A percentile compares a stretch with the other conserved stretches of the same genome.
These are phyloP conservation scores for Pseudogymnoascus sp. DNA, from an alignment of 2,329 filamentous ascomycete species.

Conservation along the genomic window DNA sequence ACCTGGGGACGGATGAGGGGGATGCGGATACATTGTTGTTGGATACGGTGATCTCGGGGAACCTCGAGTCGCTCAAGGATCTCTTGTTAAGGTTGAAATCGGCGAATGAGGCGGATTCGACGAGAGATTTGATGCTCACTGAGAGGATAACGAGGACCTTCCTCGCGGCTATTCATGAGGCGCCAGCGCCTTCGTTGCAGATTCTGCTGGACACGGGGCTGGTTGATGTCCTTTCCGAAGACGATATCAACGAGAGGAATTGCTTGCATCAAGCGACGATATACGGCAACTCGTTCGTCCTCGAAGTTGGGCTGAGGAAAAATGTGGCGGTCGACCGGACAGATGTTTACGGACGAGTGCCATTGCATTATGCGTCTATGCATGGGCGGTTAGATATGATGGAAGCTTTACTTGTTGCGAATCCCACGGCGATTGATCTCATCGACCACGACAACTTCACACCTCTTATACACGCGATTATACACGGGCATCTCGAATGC, in stretches of 20 bases:
- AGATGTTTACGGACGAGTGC: slow-evolving; percentile 90
- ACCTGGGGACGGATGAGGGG: slow-evolving; percentile 72
- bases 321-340: slow-evolving; percentile 71
- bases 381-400: slow-evolving; percentile 84
- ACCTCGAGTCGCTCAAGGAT: slow-evolving; percentile 69
- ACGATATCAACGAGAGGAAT: slow-evolving; percentile 96
- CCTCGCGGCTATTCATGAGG: slow-evolving; percentile 80
- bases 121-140: slow-evolving; percentile 48
- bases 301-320: slow-evolving; percentile 66
- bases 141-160: slow-evolving; percentile 87
- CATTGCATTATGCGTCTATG: slow-evolving; percentile 93
- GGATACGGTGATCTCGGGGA: slow-evolving; percentile 78
- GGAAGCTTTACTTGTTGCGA: slow-evolving; percentile 60
- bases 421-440: slow-evolving; percentile 69
- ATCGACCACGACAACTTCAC: slow-evolving; percentile 98
- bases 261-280: slow-evolving; percentile 96
- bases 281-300: slow-evolving; percentile 74
- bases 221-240: slow-evolving; percentile 86
- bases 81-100: slow-evolving; percentile 67
- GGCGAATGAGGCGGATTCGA: slow-evolving; percentile 48
- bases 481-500: slow-evolving; percentile 74
- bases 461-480: slow-evolving; percentile 88
- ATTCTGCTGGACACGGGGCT: slow-evolving; percentile 72
- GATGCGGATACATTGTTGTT: slow-evolving; percentile 84
- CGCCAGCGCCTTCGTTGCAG: slow-evolving; percentile 66